Evolutionary conservation across 352 stramenopile genomes (phyloP), one percentile per base, ranked within the genome.

Genomic region (Globisporangium viniferum): DNA sequence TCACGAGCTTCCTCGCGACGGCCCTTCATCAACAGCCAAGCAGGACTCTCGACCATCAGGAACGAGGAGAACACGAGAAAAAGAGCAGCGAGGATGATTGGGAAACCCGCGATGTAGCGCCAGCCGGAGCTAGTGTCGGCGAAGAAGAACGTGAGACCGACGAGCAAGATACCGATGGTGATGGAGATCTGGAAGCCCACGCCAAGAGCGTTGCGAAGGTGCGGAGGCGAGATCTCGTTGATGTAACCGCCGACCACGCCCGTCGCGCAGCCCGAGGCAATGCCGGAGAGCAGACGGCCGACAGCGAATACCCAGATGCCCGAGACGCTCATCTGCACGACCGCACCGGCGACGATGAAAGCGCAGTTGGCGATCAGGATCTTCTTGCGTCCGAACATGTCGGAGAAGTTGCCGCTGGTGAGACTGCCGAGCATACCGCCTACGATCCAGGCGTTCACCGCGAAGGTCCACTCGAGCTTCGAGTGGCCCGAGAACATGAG

Each of bases 101-200:
- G 77, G 62, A 84, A 80, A 1, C 54, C 76, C 6, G 72, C 76
- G 51, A 81, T 78, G 62, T 74, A 72, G 9, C 77, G 74, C 81
- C 82, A 90, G 8, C 77, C 80, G 2, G 66, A 67, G 27, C 69
- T 73, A 0, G 80, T 84, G 64, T 84, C 76, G 46, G 76, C 75
- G 62, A 86, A 84, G 70, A 87, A 90, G 70, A 90, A 88, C 14
- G 78, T 71, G 24, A 78, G 74, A 0, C 65, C 74, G 18, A 84
- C 77, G 27, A 80, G 8, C 20, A 89, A 65, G 54, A 86, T 81
- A 35, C 79, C 79, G 46, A 87, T 71, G 0, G 72, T 78, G 29
- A 89, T 73, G 0, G 75, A 79, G 36, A 85, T 79, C 64, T 89
- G 80, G 35, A 86, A 69, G 3, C 76, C 72, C 8, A 75, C 69